A percentile compares a stretch with the other conserved stretches of the same genome.
phyloP scores from a whole-genome alignment of 164 flowering plant genomes.

The Litsea cubeba region DNA sequence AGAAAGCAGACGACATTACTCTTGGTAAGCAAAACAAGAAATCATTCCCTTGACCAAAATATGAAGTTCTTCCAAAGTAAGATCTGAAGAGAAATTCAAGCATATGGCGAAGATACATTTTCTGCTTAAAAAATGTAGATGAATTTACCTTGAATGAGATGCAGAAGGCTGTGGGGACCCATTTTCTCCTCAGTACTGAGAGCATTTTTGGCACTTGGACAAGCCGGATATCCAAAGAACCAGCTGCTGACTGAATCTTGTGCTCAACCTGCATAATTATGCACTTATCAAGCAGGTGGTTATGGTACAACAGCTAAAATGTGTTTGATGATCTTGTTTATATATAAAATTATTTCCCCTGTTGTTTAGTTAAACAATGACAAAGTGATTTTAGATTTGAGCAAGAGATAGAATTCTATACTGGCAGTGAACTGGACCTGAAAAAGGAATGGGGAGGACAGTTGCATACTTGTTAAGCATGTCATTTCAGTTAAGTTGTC shows the following conservation, averaged over 20 bases:
- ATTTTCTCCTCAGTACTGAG: slow-evolving; percentile 57
- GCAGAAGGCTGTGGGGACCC: slow-evolving; percentile 85
- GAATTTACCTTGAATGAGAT: slow-evolving; percentile 76
- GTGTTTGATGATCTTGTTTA: neutral
- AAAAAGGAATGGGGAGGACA: no score
- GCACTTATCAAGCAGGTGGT: neutral
- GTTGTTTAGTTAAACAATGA: no score
- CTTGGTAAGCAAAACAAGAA: neutral
- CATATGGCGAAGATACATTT: neutral
- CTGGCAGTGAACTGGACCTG: no score
- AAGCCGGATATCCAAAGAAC: slow-evolving; percentile 85
- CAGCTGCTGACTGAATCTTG: slow-evolving; percentile 89
- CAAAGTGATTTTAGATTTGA: no score
- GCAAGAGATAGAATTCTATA: no score
- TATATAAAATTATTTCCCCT: no score
- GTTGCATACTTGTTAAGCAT: no score
- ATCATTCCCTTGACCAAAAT: neutral
- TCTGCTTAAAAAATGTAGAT: neutral
- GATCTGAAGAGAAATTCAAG: neutral
- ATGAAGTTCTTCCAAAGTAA: neutral
- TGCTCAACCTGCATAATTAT: slow-evolving; percentile 57
- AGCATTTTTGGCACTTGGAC: slow-evolving; percentile 93
- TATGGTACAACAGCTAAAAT: neutral
- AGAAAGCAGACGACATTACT: no score
- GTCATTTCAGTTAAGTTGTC: no score